A percentile compares a stretch with the other conserved stretches of the same genome.
Evolutionary conservation across 148 eudicot genomes (phyloP).

Genomic region (Silene conica): DNA sequence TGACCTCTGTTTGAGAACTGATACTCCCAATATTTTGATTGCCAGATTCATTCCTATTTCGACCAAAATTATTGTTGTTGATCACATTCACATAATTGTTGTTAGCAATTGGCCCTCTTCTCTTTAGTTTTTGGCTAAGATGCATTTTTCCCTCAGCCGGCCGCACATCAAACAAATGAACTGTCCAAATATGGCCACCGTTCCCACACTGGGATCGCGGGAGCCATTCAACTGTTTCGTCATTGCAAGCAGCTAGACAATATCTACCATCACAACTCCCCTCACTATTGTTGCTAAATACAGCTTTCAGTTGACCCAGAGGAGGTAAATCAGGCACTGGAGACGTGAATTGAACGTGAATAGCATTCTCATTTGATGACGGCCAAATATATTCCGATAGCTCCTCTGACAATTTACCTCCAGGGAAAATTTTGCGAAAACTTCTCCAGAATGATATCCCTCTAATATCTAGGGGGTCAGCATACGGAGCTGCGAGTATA

Average conservation of each 20-base stretch:
- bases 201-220: not conserved
- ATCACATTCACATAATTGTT: not conserved
- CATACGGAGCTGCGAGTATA: not conserved
- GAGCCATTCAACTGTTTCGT: not conserved
- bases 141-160: not conserved
- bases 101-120: not conserved
- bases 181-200: not conserved
- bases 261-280: not conserved
- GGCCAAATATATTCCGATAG: constrained; percentile 1
- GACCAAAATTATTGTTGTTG: not conserved
- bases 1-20: not conserved
- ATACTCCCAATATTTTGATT: not conserved
- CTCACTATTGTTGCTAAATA: not conserved
- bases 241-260: constrained; percentile 2
- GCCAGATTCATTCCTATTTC: not conserved
- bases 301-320: no score
- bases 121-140: not conserved
- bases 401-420: not conserved
- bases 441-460: not conserved
- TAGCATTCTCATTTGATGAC: not conserved
- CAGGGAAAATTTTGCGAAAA: not conserved
- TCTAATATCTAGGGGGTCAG: not conserved
- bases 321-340: no score
- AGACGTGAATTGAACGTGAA: no score
- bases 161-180: not conserved